Conservation (phyloP, 805 yeast genomes). For the Groenewaldozyma tartarivorans region DNA sequence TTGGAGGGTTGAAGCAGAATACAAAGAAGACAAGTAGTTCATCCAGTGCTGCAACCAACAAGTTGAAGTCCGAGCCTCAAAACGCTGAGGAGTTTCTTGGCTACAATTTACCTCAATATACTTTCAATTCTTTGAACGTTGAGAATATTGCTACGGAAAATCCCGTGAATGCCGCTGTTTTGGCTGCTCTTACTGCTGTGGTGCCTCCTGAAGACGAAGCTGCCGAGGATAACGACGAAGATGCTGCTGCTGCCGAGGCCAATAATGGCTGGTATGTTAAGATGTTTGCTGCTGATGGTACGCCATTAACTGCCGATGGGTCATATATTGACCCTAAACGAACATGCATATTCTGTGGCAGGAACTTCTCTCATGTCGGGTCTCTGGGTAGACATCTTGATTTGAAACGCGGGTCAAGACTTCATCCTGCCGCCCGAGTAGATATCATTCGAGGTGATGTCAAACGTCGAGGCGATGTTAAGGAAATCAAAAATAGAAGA, state of each 20-base stretch:
- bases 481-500: slow-evolving; percentile 33
- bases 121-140: no score
- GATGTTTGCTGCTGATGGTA: not conserved
- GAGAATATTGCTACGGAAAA: no score
- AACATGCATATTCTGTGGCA: slow-evolving; percentile 44
- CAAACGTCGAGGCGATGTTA: slow-evolving; percentile 42
- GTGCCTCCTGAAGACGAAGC: not conserved
- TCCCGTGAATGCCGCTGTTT: not conserved
- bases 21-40: not conserved
- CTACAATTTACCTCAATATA: not conserved
- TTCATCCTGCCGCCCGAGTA: slow-evolving; percentile 43
- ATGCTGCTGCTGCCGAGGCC: slow-evolving; percentile 2
- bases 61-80: no score
- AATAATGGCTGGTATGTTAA: not conserved
- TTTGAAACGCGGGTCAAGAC: slow-evolving; percentile 40
- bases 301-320: slow-evolving; percentile 6
- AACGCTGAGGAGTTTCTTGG: no score
- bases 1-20: not conserved
- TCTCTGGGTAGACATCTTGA: slow-evolving; percentile 55
- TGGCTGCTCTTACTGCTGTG: not conserved
- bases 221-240: not conserved
- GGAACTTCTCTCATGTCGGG: slow-evolving; percentile 47
- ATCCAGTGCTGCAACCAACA: no score
- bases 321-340: slow-evolving; percentile 21
- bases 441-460: slow-evolving; percentile 39